Evolutionary conservation across 495 filamentous ascomycete genomes (phyloP), one percentile per base, ranked within the genome.

Genomic region (Letharia lupina): DNA sequence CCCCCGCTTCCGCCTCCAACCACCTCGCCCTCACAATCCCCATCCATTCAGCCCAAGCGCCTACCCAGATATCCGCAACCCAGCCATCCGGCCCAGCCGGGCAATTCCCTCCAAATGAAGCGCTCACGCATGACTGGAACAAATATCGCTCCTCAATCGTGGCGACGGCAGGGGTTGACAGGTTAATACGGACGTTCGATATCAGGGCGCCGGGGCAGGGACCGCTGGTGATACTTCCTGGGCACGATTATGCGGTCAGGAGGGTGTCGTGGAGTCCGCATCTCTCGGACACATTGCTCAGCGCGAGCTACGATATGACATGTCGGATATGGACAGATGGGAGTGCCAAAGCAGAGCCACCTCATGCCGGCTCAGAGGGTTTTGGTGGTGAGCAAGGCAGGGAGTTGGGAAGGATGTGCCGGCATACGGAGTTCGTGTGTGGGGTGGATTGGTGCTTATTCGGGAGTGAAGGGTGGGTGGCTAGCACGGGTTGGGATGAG

Each of bases 401-500:
- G 35, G 85, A 96, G 77, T 72, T 98, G 66, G 95, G 92, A 7
- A 78, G 90, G 16, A 96, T 98, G 93, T 89, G 86, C 57, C 80
- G 83, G 50, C 94, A 98, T 77, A 95, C 93, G 2, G 94, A 98
- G 78, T 98, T 98, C 75, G 91, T 87, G 40, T 96, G 90, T n/a
- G 94, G 94, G 23, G 90, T 97, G 13, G 94, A 98, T 73, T 98
- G 94, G 94, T 97, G 94, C 77, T 75, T 98, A 41, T 98, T 98
- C 75, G 94, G 94, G 9, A 86, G 83, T 23, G 93, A 96, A 69
- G 94, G 95, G 5, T 98, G 95, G 95, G 90, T 89, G 75, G 94
- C 94, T 13, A 94, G 87, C 72, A 87, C 87, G 10, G 91, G 91
- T 0, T 98, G 95, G 95, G 94, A 98, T 76, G 90, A 96, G 76